Percentiles rank a stretch among this genome's conserved stretches.
These are phyloP conservation scores for Beauveria sp. DNA, from an alignment of 2,329 filamentous ascomycete genomes.

Conservation along the genomic window DNA sequence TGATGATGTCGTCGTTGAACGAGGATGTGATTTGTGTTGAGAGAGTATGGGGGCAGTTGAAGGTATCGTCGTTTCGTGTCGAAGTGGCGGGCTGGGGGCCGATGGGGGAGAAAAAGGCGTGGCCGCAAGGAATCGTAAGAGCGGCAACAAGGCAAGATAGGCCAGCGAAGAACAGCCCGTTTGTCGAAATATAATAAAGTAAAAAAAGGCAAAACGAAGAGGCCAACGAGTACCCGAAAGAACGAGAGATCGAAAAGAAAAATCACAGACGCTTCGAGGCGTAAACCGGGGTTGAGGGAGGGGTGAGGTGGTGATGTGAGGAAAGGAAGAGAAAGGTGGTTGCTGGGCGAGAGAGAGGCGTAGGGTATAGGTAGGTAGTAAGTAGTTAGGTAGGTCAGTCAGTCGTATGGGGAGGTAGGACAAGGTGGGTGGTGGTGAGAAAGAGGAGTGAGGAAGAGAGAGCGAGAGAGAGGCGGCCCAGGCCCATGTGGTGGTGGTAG, in stretches of 20 bases:
- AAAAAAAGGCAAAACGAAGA: not conserved
- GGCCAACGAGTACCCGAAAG: not conserved
- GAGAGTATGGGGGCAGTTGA: not conserved
- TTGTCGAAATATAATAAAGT: not conserved
- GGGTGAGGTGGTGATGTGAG: slow-evolving; percentile 11
- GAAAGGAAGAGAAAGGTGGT: slow-evolving; percentile 1
- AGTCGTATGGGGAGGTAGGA: too few species aligned
- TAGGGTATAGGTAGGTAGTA: not conserved
- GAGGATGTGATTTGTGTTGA: not conserved
- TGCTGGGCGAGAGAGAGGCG: not conserved
- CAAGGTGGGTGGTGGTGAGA: not conserved
- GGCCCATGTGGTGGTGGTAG: too few species aligned
- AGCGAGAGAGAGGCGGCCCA: not conserved
- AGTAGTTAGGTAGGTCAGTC: not conserved
- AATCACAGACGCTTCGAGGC: not conserved
- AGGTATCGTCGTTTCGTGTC: not conserved
- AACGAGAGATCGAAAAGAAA: slow-evolving; percentile 14
- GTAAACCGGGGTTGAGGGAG: not conserved
- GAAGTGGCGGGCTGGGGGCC: slow-evolving; percentile 3
- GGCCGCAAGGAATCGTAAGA: not conserved
- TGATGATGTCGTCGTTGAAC: not conserved
- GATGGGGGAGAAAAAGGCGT: slow-evolving; percentile 6
- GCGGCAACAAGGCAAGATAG: not conserved
- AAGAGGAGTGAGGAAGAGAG: not conserved
- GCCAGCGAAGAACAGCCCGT: not conserved